Conservation (phyloP, 805 yeast species). For the Kuraishia capsulata region DNA sequence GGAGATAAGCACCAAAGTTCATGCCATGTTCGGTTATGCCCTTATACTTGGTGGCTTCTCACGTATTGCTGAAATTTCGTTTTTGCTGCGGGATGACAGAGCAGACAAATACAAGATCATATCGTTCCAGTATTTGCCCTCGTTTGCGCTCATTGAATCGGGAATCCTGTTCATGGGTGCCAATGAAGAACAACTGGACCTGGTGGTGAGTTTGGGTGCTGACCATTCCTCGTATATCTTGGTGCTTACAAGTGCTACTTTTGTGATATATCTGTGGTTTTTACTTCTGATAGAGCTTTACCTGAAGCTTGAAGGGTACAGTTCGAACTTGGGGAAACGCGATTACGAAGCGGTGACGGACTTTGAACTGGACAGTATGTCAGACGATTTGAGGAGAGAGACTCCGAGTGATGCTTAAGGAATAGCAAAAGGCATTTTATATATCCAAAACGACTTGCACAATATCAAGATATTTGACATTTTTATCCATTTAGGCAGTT, state of each 20-base stretch:
- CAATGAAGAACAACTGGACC: slow-evolving; percentile 73
- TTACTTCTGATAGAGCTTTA: slow-evolving; percentile 52
- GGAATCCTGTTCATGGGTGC: slow-evolving; percentile 90
- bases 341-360: slow-evolving; percentile 4
- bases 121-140: slow-evolving; percentile 81
- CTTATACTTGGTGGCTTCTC: slow-evolving; percentile 71
- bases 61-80: slow-evolving; percentile 72
- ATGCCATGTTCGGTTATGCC: slow-evolving; percentile 74
- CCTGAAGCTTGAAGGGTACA: slow-evolving; percentile 28
- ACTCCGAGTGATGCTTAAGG: slow-evolving; percentile 2
- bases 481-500: neutral
- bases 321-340: slow-evolving; percentile 3
- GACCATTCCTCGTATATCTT: slow-evolving; percentile 81
- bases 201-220: slow-evolving; percentile 67
- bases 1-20: slow-evolving; percentile 76
- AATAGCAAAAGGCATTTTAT: neutral
- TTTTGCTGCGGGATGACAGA: slow-evolving; percentile 59
- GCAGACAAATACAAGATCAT: slow-evolving; percentile 29
- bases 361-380: slow-evolving; percentile 19
- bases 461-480: too few species aligned
- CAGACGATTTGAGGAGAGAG: slow-evolving; percentile 8
- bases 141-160: slow-evolving; percentile 67
- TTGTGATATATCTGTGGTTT: slow-evolving; percentile 60
- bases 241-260: slow-evolving; percentile 63
- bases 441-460: too few species aligned